These are phyloP conservation scores for Pelargonium fulgidum DNA, from an alignment of 441 rosid species.

Conservation along the genomic window DNA sequence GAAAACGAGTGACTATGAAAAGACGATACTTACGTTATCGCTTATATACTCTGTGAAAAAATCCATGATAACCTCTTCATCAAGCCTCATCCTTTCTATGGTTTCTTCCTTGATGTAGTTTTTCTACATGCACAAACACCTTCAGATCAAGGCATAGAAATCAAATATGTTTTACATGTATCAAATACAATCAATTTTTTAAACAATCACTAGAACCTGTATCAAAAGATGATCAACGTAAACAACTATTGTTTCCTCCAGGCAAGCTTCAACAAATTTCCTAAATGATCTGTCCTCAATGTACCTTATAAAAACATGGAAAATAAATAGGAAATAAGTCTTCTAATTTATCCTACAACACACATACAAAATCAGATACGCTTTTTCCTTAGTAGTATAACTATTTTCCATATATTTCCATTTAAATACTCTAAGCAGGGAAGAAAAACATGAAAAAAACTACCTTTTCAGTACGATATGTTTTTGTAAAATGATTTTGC, in stretches of 20 bases:
- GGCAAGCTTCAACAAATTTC: conserved; percentile 92
- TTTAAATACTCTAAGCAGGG: no score
- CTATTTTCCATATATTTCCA: no score
- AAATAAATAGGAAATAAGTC: conserved; percentile 18
- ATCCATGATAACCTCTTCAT: conserved; percentile 94
- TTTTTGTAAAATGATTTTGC: no score
- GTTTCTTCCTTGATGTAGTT: conserved; percentile 93
- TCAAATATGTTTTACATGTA: conserved; percentile 11
- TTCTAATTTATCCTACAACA: no score
- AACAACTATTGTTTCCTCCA: conserved; percentile 83
- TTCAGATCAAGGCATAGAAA: conserved; percentile 11
- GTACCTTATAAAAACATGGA: conserved; percentile 49
- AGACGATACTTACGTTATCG: conserved; percentile 57
- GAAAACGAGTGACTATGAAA: background rate
- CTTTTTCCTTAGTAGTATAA: no score
- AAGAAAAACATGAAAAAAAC: no score
- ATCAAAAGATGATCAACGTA: conserved; percentile 86
- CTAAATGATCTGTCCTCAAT: conserved; percentile 92
- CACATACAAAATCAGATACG: no score
- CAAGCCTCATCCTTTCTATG: conserved; percentile 92
- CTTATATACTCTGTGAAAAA: conserved; percentile 91
- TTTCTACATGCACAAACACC: conserved; percentile 42
- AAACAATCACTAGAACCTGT: conserved; percentile 43
- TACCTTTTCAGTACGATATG: no score
- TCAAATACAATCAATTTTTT: conserved; percentile 15